Percentiles rank a stretch among this genome's conserved stretches.
Evolutionary conservation across 2,329 filamentous ascomycete genomes (phyloP).

Genomic region (Clonostachys byssicola): DNA sequence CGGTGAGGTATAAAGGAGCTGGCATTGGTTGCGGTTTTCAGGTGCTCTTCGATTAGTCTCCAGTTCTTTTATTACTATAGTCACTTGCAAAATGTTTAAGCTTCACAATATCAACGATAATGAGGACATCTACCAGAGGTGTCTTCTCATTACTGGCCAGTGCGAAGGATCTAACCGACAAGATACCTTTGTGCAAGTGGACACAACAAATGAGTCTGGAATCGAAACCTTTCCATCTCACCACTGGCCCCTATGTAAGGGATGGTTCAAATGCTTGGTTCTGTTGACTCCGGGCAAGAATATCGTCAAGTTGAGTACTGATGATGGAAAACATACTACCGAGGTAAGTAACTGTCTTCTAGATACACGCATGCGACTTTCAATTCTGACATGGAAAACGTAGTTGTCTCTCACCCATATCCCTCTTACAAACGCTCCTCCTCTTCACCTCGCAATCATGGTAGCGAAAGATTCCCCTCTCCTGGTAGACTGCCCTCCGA

Average conservation of each 20-base stretch:
- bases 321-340: neutral
- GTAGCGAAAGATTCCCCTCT: slow-evolving; percentile 66
- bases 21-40: no score
- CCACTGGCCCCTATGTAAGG: slow-evolving; percentile 8
- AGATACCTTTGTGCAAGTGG: slow-evolving; percentile 2
- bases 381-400: neutral
- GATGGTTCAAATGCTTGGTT: slow-evolving; percentile 8
- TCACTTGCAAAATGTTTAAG: slow-evolving; percentile 2
- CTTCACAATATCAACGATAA: slow-evolving; percentile 10
- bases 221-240: slow-evolving; percentile 6
- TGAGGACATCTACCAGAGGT: slow-evolving; percentile 9
- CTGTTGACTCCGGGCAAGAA: slow-evolving; percentile 8
- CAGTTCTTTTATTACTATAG: no score
- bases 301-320: neutral
- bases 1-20: no score
- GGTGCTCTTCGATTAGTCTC: no score
- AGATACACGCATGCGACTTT: no score
- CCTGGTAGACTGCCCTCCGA: slow-evolving; percentile 63
- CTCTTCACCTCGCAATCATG: slow-evolving; percentile 68
- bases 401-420: slow-evolving; percentile 37
- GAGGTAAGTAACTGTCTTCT: neutral
- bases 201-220: slow-evolving; percentile 1
- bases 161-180: neutral
- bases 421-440: slow-evolving; percentile 48
- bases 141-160: slow-evolving; percentile 7